These are phyloP conservation scores for Daldinia caldariorum DNA, from an alignment of 495 filamentous ascomycete genomes.

Conservation along the genomic window DNA sequence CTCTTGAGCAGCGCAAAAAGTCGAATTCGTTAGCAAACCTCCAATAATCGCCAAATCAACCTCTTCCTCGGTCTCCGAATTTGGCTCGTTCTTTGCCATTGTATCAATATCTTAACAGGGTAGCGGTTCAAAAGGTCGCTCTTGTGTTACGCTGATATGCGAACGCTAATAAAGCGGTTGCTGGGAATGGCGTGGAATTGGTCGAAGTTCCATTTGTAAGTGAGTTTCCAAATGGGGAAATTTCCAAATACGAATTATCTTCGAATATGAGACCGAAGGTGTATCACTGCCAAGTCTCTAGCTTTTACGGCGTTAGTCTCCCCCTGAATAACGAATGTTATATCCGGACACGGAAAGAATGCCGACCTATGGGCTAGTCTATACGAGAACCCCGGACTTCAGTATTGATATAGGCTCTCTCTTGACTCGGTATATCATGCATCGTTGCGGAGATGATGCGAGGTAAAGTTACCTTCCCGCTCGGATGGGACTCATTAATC, in stretches of 20 bases:
- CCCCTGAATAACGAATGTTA: neutral
- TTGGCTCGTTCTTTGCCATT: constrained; percentile 25
- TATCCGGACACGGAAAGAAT: neutral
- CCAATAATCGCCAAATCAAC: constrained; percentile 38
- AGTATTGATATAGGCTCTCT: neutral
- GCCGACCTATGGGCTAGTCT: constrained; percentile 5
- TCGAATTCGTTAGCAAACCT: constrained; percentile 12
- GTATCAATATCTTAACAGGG: neutral
- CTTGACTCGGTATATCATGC: constrained; percentile 17
- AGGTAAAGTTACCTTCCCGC: constrained; percentile 1
- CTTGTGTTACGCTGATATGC: neutral
- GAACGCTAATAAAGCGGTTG: neutral
- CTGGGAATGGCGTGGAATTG: neutral
- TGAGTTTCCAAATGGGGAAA: neutral
- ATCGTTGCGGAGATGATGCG: constrained; percentile 3
- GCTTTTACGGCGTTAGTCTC: neutral
- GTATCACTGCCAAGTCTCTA: neutral
- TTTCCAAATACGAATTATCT: neutral
- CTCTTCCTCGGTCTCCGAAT: constrained; percentile 15
- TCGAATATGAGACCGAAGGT: neutral
- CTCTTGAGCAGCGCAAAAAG: neutral
- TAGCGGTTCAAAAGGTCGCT: neutral
- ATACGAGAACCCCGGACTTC: neutral
- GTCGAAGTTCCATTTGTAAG: neutral
- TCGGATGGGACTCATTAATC: constrained; percentile 7